Base-by-base conservation (phyloP, 805 yeast species). In the Pichia paraexigua region DNA sequence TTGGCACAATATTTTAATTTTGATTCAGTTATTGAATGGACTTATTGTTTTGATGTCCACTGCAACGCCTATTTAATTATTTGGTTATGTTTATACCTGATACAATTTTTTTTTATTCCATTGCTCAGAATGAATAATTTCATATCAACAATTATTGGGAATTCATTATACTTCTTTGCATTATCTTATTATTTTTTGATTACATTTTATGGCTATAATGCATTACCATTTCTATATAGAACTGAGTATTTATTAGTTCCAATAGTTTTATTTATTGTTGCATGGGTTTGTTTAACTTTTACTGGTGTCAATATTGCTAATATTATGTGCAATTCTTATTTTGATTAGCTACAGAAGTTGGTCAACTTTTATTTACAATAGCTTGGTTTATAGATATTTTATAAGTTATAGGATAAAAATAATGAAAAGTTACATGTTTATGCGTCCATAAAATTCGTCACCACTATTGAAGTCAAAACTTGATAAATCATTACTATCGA, bases 31-130 rank as follows among this genome's bases (percentile, higher is more conserved):
- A 70, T 88, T 49, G 97, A 91, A 64, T 91, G 97, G 97, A 90
- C 92, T 1, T 90, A 88, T 64, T 89, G 97, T 70, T 91, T 91
- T 64, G 97, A 90, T 62, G 83, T 90, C 27, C 97, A 91, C 68
- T 88, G 96, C 71, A 91, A 91, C 66, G 79, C 96, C n/a, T 89
- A 86, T 63, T 69, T 89, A 56, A 72, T 84, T 17, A 82, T 89
- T 43, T 88, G 95, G 95, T 75, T 87, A 49, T 67, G 78, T 47
- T 71, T 89, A 39, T 87, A 89, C 65, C 74, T 88, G 55, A 53
- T 87, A 30, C 95, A 89, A 67, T 85, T 87, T 61, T 62, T 88
- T 45, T 65, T 87, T 50, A 70, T 89, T 54, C 97, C 97, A 2
- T 61, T 89, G 18, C 68, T 89, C 41, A 78, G 82, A 48, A 65